Evolutionary conservation across 164 flowering plant genomes (phyloP), one percentile per base, ranked within the genome.

Genomic region (Macadamia tetraphylla): DNA sequence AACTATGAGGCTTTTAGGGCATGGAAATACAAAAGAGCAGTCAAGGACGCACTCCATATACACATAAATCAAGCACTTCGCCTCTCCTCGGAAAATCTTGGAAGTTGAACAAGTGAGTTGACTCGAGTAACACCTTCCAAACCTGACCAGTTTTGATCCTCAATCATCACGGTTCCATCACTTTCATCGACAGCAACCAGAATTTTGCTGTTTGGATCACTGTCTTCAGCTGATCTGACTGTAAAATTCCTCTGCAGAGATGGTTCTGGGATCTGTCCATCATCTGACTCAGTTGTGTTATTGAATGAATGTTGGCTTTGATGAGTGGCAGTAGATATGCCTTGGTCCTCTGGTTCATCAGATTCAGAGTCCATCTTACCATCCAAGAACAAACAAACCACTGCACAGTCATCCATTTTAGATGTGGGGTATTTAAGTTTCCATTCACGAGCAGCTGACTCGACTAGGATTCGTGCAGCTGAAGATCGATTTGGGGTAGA

Each of bases 371-470:
- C 95, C 89, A 89, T 89, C 68, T 88, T 91, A 40, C 92, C 93
- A 63, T 92, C 88, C 64, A 92, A 68, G 72, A 80, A 92, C 62
- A 90, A 64, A 79, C 98, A 92, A 30, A 92, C 90, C 1, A 88
- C 98, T 6, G 98, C 96, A 77, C 98, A 92, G 60, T 92, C 98
- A 73, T 92, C 98, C 90, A 92, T 92, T 76, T 90, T 92, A 13
- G 98, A 90, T 62, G 96, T 88, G 11, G 98, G 98, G 74, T 90
- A 90, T 69, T 90, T 90, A 31, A 81, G 76, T 79, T 87, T 90
- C 98, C 98, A 92, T 78, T 86, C 98, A 3, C 84, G 85, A 43
- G 92, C 87, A 60, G 98, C 98, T 46, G 90, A 71, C 15, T 90
- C 88, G 46, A 90, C 96, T 40, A 92, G 48, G n/a, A 77, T 79